phyloP scores from a whole-genome alignment of 2,329 filamentous ascomycete genomes.

The Pseudopyricularia cyperi region DNA sequence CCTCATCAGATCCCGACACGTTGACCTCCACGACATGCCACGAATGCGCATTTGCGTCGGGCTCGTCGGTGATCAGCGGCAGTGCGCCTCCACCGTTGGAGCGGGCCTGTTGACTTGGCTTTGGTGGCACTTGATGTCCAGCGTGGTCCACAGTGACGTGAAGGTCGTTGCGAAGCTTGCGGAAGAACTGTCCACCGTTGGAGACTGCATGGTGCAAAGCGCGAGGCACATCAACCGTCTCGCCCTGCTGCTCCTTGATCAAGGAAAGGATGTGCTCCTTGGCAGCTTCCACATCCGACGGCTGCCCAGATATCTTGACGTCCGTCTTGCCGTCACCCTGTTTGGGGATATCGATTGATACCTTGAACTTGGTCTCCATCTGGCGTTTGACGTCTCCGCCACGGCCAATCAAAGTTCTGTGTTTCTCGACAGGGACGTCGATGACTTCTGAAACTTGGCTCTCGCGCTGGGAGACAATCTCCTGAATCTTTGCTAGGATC shows the following conservation, averaged over 20 bases:
- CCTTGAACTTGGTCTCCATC: slow-evolving; percentile 74
- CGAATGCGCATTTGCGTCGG: slow-evolving; percentile 54
- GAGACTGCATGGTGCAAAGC: slow-evolving; percentile 73
- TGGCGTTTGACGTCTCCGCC: slow-evolving; percentile 77
- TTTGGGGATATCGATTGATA: slow-evolving; percentile 81
- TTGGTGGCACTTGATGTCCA: slow-evolving; percentile 63
- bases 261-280: slow-evolving; percentile 72
- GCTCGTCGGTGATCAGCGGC: slow-evolving; percentile 73
- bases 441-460: slow-evolving; percentile 67
- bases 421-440: slow-evolving; percentile 81
- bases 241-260: slow-evolving; percentile 76
- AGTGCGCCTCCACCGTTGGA: slow-evolving; percentile 52
- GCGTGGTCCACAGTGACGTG: slow-evolving; percentile 87
- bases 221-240: slow-evolving; percentile 73
- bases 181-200: slow-evolving; percentile 90
- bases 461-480: slow-evolving; percentile 70
- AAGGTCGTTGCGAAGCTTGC: slow-evolving; percentile 71
- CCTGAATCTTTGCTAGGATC: slow-evolving; percentile 70
- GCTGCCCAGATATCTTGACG: slow-evolving; percentile 73
- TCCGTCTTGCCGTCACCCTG: slow-evolving; percentile 74
- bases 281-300: slow-evolving; percentile 68
- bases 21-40: slow-evolving; percentile 66
- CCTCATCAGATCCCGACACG: slow-evolving; percentile 31
- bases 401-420: slow-evolving; percentile 80
- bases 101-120: slow-evolving; percentile 43